A percentile compares a stretch with the other conserved stretches of the same genome.
phyloP scores from a whole-genome alignment of 1,284 basidiomycete genomes.

The Spongispora temasekensis region DNA sequence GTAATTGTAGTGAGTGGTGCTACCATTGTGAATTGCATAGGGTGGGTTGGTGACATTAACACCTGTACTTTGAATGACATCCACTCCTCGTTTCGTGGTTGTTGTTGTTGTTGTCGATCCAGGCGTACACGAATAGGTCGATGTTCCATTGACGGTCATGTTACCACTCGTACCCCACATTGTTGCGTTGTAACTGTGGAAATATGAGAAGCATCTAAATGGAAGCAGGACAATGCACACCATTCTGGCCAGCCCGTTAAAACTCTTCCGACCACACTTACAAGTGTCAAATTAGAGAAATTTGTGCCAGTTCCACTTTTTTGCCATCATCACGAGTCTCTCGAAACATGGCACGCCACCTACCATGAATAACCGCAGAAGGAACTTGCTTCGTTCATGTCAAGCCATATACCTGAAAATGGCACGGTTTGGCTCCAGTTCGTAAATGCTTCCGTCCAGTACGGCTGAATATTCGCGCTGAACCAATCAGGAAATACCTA shows the following conservation, averaged over 20 bases:
- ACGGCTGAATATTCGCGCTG: slow-evolving; percentile 51
- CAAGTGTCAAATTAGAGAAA: slow-evolving; percentile 34
- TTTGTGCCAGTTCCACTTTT: slow-evolving; percentile 55
- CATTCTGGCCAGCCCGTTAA: slow-evolving; percentile 63
- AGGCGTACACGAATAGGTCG: slow-evolving; percentile 46
- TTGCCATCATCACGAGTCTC: slow-evolving; percentile 5
- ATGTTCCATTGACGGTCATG: slow-evolving; percentile 66
- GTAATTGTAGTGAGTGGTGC: background rate
- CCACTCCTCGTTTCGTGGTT: slow-evolving; percentile 22
- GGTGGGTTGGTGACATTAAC: slow-evolving; percentile 59
- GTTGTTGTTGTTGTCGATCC: background rate
- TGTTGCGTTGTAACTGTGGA: slow-evolving; percentile 57
- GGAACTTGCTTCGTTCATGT: slow-evolving; percentile 72
- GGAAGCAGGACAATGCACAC: slow-evolving; percentile 34
- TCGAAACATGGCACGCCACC: slow-evolving; percentile 21
- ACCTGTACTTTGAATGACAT: slow-evolving; percentile 46
- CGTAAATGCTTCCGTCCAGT: slow-evolving; percentile 58
- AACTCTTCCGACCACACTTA: slow-evolving; percentile 49
- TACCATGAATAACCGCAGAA: slow-evolving; percentile 68
- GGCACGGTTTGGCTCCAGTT: slow-evolving; percentile 61
- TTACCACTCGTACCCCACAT: slow-evolving; percentile 72
- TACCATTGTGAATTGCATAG: slow-evolving; percentile 76
- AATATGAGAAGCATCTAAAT: background rate
- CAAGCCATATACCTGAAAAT: slow-evolving; percentile 74
- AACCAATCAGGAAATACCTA: slow-evolving; percentile 74